A percentile compares a stretch with the other conserved stretches of the same genome.
Conservation (phyloP, 2,329 filamentous ascomycete genomes). For the Neofusicoccum ribis region DNA sequence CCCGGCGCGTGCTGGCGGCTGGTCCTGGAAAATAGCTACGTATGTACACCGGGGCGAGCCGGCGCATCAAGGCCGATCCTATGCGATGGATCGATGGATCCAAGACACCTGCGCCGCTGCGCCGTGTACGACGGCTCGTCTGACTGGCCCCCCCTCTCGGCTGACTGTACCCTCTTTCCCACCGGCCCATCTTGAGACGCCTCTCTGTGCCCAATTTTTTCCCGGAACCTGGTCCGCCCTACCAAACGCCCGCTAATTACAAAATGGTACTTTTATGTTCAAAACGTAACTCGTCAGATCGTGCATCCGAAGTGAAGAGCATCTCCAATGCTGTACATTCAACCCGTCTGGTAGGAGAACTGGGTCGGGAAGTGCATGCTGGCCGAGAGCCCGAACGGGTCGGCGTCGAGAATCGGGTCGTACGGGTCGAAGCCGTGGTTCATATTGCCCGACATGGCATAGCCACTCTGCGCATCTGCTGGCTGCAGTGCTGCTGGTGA, state of each 20-base stretch:
- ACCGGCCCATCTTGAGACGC: background rate
- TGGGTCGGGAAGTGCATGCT: conserved; percentile 93
- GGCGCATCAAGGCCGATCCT: conserved; percentile 10
- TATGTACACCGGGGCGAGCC: conserved; percentile 17
- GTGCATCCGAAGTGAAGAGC: conserved; percentile 8
- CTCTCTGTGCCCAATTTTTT: conserved; percentile 10
- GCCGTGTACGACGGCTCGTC: conserved; percentile 10
- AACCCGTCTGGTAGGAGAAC: conserved; percentile 63
- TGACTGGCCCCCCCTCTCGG: background rate
- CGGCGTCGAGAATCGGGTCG: conserved; percentile 86
- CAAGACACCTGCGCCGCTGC: conserved; percentile 2
- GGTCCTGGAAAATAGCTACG: conserved; percentile 17
- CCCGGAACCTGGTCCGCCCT: background rate
- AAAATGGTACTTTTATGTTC: conserved; percentile 8
- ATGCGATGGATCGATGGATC: background rate
- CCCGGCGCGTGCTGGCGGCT: background rate
- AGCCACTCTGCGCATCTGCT: conserved; percentile 31
- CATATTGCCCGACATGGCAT: conserved; percentile 44
- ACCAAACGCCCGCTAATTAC: conserved; percentile 17
- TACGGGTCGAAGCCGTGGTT: conserved; percentile 66
- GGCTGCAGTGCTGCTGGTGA: conserved; percentile 34
- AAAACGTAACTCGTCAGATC: conserved; percentile 14
- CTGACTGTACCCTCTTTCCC: background rate
- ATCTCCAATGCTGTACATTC: conserved; percentile 25
- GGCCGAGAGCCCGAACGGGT: conserved; percentile 88